A percentile compares a stretch with the other conserved stretches of the same genome.
Evolutionary conservation across 2,329 filamentous ascomycete species (phyloP).

Genomic region (Trichoderma simmonsii): DNA sequence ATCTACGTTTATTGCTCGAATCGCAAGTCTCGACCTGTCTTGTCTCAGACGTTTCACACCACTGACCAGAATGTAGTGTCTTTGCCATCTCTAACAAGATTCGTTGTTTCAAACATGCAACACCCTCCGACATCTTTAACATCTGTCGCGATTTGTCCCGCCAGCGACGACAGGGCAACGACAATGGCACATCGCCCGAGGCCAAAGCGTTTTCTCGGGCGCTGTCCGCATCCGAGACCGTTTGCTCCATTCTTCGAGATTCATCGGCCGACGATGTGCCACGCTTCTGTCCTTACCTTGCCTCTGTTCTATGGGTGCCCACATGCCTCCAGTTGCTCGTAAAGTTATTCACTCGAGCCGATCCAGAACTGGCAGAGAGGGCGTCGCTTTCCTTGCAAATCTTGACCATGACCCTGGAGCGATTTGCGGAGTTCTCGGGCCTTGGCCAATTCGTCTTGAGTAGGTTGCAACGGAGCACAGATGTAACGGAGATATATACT

Average conservation of each 20-base stretch:
- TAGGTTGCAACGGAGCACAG: background rate
- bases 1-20: background rate
- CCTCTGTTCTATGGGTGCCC: background rate
- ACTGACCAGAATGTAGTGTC: background rate
- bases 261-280: background rate
- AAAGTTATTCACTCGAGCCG: background rate
- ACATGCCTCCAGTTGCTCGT: background rate
- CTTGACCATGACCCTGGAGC: background rate
- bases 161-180: background rate
- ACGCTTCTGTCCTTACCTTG: background rate
- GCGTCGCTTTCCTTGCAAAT: background rate
- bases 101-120: background rate
- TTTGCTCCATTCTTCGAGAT: background rate
- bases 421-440: background rate
- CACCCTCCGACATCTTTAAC: background rate
- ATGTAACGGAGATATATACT: background rate
- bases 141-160: background rate
- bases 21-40: background rate
- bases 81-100: background rate
- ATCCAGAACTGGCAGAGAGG: background rate
- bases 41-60: background rate
- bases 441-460: background rate
- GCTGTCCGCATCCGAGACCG: background rate
- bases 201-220: background rate
- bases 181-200: background rate